These are phyloP conservation scores for Exophiala bonariae DNA, from an alignment of 2,329 filamentous ascomycete genomes.

Conservation along the genomic window DNA sequence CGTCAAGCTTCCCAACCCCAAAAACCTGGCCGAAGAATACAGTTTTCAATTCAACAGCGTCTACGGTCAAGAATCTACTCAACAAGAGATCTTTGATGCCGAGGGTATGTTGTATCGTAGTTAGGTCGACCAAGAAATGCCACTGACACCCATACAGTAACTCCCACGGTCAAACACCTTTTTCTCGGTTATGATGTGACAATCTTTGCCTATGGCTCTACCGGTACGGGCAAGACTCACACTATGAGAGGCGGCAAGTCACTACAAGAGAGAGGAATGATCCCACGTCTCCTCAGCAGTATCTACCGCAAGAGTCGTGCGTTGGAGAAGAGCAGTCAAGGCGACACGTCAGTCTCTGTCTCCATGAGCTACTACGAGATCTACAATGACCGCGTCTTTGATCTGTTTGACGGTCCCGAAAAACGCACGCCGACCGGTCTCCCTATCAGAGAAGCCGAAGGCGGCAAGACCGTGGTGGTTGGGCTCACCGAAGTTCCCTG, in stretches of 20 bases:
- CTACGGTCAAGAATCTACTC: constrained; percentile 75
- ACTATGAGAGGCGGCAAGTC: constrained; percentile 92
- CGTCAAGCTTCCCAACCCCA: constrained; percentile 89
- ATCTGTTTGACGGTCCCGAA: constrained; percentile 83
- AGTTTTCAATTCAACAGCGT: constrained; percentile 94
- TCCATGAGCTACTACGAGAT: constrained; percentile 92
- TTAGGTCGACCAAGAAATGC: constrained; percentile 2
- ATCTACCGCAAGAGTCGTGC: constrained; percentile 86
- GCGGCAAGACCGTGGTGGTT: constrained; percentile 82
- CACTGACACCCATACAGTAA: constrained; percentile 70
- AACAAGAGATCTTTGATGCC: constrained; percentile 83
- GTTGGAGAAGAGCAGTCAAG: constrained; percentile 74
- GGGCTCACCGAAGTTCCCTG: constrained; percentile 82
- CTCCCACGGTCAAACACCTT: constrained; percentile 85
- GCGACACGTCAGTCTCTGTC: constrained; percentile 70
- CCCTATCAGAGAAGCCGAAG: constrained; percentile 74
- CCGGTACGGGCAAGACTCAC: constrained; percentile 91
- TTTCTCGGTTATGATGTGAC: constrained; percentile 88
- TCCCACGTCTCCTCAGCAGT: constrained; percentile 78
- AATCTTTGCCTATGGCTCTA: constrained; percentile 90
- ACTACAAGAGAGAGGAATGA: constrained; percentile 81
- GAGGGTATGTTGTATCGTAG: constrained; percentile 62
- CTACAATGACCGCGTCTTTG: constrained; percentile 93
- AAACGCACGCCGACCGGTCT: constrained; percentile 80
- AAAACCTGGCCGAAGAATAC: constrained; percentile 87